A percentile compares a stretch with the other conserved stretches of the same genome.
phyloP scores from a whole-genome alignment of 345 rosid genomes.

The Acer negundo region DNA sequence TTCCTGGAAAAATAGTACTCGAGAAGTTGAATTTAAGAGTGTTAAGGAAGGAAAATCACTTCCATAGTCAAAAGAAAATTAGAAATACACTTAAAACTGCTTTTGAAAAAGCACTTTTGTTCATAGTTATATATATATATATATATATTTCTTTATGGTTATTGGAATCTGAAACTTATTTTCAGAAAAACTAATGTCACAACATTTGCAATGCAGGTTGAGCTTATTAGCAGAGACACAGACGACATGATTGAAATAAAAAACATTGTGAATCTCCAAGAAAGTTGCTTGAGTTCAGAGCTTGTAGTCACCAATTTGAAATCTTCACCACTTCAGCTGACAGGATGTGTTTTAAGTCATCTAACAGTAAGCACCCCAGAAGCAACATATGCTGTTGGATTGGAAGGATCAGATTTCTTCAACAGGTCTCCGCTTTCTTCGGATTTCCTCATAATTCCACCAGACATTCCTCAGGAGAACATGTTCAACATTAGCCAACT shows the following conservation, averaged over 20 bases:
- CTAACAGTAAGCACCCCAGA: conserved; percentile 85
- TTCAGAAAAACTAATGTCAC: neutral
- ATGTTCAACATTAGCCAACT: conserved; percentile 19
- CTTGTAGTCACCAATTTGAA: conserved; percentile 50
- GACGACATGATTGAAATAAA: conserved; percentile 51
- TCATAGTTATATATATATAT: no score
- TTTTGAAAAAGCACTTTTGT: neutral
- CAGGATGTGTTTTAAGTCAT: conserved; percentile 65
- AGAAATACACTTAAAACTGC: neutral
- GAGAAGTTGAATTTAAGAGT: no score
- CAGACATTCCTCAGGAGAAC: conserved; percentile 30
- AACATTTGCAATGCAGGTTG: conserved; percentile 48
- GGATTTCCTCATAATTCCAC: conserved; percentile 47
- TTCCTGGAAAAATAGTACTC: neutral
- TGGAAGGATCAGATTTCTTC: conserved; percentile 65
- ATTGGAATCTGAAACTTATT: neutral
- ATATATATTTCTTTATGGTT: neutral
- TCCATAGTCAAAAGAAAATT: neutral
- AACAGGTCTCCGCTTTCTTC: conserved; percentile 42
- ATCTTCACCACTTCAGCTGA: conserved; percentile 38
- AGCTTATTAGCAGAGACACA: conserved; percentile 51
- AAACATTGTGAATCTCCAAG: conserved; percentile 50
- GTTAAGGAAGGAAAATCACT: neutral
- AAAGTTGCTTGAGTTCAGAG: conserved; percentile 60
- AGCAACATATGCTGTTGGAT: conserved; percentile 74